phyloP scores from a whole-genome alignment of 164 flowering plant genomes.

The Brasenia schreberi region DNA sequence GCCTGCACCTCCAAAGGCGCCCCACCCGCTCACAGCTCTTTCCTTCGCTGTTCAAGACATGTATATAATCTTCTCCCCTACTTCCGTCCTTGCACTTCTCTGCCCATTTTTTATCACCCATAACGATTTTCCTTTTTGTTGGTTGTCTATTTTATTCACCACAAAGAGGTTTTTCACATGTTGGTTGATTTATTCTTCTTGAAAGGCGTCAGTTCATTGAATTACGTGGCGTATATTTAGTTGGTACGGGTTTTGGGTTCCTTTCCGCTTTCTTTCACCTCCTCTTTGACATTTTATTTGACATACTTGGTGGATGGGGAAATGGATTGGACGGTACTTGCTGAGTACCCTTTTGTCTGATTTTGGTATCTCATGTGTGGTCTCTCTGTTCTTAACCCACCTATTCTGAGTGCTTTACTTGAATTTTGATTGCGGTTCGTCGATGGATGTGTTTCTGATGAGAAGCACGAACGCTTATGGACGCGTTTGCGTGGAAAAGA shows the following conservation, averaged over 20 bases:
- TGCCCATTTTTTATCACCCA: too few species aligned
- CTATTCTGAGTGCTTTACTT: background rate
- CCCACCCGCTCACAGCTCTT: slow-evolving; percentile 80
- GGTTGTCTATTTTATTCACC: background rate
- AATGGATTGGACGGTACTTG: background rate
- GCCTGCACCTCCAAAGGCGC: slow-evolving; percentile 98
- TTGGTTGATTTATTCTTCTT: too few species aligned
- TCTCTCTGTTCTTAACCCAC: background rate
- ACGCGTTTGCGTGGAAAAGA: too few species aligned
- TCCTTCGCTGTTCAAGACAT: slow-evolving; percentile 83
- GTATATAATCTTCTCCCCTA: slow-evolving; percentile 19
- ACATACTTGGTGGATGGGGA: background rate
- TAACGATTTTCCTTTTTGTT: background rate
- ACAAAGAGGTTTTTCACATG: background rate
- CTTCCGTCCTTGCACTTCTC: background rate
- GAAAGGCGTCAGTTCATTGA: too few species aligned
- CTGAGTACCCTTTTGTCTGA: background rate
- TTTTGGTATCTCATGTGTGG: background rate
- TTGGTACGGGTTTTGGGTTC: background rate
- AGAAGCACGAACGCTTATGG: too few species aligned
- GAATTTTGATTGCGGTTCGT: background rate
- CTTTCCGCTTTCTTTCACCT: background rate
- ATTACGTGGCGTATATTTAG: background rate
- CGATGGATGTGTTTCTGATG: too few species aligned
- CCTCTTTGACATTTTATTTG: too few species aligned